These are phyloP conservation scores for Sonneratia caseolaris DNA, from an alignment of 345 rosid genomes.

Conservation along the genomic window DNA sequence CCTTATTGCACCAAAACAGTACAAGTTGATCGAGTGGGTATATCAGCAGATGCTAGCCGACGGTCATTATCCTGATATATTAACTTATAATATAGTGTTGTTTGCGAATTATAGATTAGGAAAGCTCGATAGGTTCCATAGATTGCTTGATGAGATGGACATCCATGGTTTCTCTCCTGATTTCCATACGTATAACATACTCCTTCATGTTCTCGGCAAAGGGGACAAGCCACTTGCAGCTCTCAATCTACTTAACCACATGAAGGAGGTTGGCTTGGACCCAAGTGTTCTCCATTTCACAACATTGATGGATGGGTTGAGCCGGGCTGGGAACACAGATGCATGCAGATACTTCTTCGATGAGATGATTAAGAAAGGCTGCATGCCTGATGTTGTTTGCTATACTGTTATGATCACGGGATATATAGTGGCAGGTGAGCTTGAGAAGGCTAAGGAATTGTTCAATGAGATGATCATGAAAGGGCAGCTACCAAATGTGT, in stretches of 20 bases:
- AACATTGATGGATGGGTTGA: constrained; percentile 79
- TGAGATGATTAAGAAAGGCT: constrained; percentile 57
- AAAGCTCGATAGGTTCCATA: constrained; percentile 50
- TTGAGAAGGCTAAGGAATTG: constrained; percentile 58
- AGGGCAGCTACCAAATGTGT: constrained; percentile 74
- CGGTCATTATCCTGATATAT: constrained; percentile 43
- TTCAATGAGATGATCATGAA: constrained; percentile 50
- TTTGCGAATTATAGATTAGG: constrained; percentile 69
- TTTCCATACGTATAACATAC: constrained; percentile 65
- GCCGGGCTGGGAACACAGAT: constrained; percentile 76
- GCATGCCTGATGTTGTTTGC: constrained; percentile 70
- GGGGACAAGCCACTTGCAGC: constrained; percentile 81
- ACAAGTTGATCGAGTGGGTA: constrained; percentile 83
- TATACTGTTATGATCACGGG: constrained; percentile 84
- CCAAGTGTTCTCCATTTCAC: constrained; percentile 70
- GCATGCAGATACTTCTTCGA: constrained; percentile 71
- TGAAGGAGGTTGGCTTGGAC: constrained; percentile 60
- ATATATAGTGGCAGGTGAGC: constrained; percentile 48
- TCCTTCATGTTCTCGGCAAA: constrained; percentile 79
- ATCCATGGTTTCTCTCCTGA: constrained; percentile 55
- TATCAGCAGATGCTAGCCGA: constrained; percentile 65
- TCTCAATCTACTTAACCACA: constrained; percentile 57
- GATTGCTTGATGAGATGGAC: constrained; percentile 72
- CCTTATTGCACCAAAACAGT: constrained; percentile 46
- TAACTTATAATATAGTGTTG: constrained; percentile 66